These are phyloP conservation scores for Dactylonectria macrodidyma DNA, from an alignment of 2,329 filamentous ascomycete genomes.

Conservation along the genomic window DNA sequence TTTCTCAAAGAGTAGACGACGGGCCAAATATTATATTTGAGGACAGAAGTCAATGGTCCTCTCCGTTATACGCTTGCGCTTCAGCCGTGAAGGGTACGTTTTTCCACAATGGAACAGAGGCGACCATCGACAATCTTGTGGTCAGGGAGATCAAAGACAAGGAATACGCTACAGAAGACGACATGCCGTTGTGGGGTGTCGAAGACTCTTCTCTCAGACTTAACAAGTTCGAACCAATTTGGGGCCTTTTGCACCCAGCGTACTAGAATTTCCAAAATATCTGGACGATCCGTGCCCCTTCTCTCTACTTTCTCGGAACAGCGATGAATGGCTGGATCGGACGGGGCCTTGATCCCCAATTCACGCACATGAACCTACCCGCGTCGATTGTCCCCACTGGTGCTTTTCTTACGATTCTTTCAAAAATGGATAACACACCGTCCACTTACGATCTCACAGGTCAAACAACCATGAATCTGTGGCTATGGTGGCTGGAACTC, in stretches of 20 bases:
- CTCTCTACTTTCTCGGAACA: constrained; percentile 9
- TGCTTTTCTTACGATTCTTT: neutral
- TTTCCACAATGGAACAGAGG: constrained; percentile 55
- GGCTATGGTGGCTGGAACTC: constrained; percentile 23
- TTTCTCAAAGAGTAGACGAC: constrained; percentile 53
- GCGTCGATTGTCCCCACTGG: constrained; percentile 18
- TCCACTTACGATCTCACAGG: neutral
- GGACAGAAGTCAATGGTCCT: constrained; percentile 57
- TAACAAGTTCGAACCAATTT: constrained; percentile 27
- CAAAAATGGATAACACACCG: neutral
- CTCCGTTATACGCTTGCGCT: constrained; percentile 60
- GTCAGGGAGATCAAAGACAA: constrained; percentile 55
- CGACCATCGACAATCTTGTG: constrained; percentile 50
- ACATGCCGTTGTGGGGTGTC: constrained; percentile 51
- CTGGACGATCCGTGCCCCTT: constrained; percentile 23
- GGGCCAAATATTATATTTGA: constrained; percentile 54
- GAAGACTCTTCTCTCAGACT: constrained; percentile 42
- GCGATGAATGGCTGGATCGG: constrained; percentile 15
- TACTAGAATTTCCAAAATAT: constrained; percentile 31
- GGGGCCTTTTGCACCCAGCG: constrained; percentile 32
- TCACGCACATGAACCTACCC: constrained; percentile 10
- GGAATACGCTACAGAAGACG: constrained; percentile 48
- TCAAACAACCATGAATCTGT: constrained; percentile 22
- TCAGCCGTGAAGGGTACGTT: constrained; percentile 58
- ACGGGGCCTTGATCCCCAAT: neutral